Conservation (phyloP, 495 filamentous ascomycete genomes). For the Lasiosphaeria hispida region DNA sequence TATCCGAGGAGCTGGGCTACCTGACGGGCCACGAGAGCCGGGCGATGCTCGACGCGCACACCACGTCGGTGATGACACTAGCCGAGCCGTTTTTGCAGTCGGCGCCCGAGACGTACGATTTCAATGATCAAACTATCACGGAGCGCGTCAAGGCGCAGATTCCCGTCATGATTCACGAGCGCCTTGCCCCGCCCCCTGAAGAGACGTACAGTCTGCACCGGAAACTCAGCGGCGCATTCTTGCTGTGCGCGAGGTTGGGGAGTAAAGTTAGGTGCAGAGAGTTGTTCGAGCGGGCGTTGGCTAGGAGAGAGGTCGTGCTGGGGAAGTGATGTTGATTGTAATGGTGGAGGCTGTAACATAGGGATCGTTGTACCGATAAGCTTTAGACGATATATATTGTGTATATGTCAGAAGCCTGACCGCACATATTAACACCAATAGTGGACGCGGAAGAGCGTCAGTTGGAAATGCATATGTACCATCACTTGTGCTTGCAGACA, state of each 20-base stretch:
- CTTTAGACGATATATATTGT: not conserved
- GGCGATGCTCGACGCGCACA: conserved; percentile 83
- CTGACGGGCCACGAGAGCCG: conserved; percentile 83
- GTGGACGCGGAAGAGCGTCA: no score
- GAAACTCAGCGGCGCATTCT: conserved; percentile 92
- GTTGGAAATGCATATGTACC: no score
- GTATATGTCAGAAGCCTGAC: not conserved
- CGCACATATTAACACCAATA: no score
- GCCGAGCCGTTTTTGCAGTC: conserved; percentile 81
- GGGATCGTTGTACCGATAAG: not conserved
- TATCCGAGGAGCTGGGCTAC: conserved; percentile 84
- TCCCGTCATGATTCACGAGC: conserved; percentile 86
- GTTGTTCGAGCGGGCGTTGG: conserved; percentile 69
- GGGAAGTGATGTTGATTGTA: no score
- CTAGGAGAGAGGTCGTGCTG: conserved; percentile 35
- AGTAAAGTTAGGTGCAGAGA: conserved; percentile 78
- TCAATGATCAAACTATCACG: conserved; percentile 90
- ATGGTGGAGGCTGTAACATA: no score
- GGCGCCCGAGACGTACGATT: conserved; percentile 86
- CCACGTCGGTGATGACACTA: conserved; percentile 76
- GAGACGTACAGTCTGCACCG: conserved; percentile 96
- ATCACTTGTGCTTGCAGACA: no score
- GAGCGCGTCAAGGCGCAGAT: conserved; percentile 83
- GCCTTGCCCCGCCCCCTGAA: conserved; percentile 87
- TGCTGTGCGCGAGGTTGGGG: conserved; percentile 84